Conservation (phyloP, 2,329 filamentous ascomycete genomes). For the Curvularia verruculosa region DNA sequence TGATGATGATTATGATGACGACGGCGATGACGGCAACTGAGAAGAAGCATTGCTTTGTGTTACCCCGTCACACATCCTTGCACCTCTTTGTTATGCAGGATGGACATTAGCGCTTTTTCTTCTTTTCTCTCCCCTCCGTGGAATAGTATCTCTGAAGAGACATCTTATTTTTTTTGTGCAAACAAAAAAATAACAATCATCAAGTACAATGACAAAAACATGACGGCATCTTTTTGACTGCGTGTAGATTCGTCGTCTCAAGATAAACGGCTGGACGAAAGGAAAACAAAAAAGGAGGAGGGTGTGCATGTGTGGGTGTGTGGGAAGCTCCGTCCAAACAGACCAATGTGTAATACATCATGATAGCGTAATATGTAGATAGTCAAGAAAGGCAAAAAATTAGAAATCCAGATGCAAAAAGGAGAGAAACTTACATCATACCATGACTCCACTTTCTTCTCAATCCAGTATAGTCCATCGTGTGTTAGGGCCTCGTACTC, state of each 20-base stretch:
- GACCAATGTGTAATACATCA: too few species aligned
- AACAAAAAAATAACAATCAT: not conserved
- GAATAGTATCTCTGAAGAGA: too few species aligned
- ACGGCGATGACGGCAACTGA: not conserved
- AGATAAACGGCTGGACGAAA: too few species aligned
- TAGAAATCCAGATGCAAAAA: not conserved
- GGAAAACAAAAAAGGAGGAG: too few species aligned
- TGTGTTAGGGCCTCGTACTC: too few species aligned
- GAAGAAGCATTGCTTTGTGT: not conserved
- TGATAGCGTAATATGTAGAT: too few species aligned
- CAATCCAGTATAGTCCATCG: constrained; percentile 2
- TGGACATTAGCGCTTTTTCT: not conserved
- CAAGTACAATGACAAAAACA: too few species aligned
- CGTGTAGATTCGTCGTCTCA: too few species aligned
- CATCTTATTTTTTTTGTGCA: not conserved
- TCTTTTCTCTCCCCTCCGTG: not conserved
- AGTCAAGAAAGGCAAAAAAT: not conserved
- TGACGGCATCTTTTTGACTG: too few species aligned
- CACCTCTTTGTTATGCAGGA: not conserved
- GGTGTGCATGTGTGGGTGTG: too few species aligned
- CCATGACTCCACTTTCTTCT: constrained; percentile 3
- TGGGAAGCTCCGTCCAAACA: too few species aligned
- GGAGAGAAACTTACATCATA: not conserved
- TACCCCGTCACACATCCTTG: not conserved
- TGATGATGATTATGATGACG: too few species aligned